Evolutionary conservation across 75 land plant species (phyloP), one percentile per base, ranked within the genome.

Genomic region (Larix kaempferi): DNA sequence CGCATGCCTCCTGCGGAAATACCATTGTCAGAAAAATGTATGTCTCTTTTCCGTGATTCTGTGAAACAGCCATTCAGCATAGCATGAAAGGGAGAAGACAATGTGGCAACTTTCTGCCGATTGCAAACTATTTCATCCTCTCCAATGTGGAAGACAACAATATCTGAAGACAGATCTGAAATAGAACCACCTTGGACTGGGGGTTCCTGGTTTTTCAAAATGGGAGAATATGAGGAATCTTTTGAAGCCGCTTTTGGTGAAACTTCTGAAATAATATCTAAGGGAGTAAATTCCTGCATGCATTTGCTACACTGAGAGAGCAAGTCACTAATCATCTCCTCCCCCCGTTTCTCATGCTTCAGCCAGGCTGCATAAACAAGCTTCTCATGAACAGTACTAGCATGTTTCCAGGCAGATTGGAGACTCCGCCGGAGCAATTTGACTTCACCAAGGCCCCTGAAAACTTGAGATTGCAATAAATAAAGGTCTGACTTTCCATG

Each of bases 41-140:
- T 90, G n/a, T 87, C 90, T 55, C 88, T 84, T 49, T 56, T 61
- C 75, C 73, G 78, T 25, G 99, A 87, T 78, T 98, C 99, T 44
- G 87, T 84, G 78, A 95, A 98, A 71, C 83, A 79, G 11, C 99
- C 99, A 85, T 93, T 92, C 29, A 98, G 91, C 99, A 98, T 98
- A 22, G 99, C 87, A 83, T 89, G 67, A 79, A 98, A 98, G 16
- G 99, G 94, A 65, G 84, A 66, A 29, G 98, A 95, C 29, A 98
- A 77, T 19, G 78, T 76, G 37, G 99, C 94, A 25, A 98, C 87
- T 72, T 83, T 88, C 81, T 87, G 91, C 76, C 99, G 84, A 77
- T 89, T 84, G 84, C 99, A 98, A 3, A 73, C 74, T 23, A 98
- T 89, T 71, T 78, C 81, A 27, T 91, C 95, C 39, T 72, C 84